Conservation (phyloP, 148 eudicot genomes). For the Diospyros kaki region DNA sequence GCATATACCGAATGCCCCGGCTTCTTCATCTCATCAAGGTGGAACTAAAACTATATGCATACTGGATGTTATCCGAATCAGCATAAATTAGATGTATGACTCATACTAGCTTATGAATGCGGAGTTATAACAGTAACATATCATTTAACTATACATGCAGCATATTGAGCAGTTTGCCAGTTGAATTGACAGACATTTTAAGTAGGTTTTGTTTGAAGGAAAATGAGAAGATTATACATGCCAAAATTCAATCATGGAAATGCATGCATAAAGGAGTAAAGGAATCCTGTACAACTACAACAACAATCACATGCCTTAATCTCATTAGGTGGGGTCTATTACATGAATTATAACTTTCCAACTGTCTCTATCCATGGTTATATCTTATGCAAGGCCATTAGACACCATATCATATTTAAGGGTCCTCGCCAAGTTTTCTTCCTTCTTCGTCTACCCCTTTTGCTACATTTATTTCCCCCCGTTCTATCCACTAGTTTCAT, state of each 20-base stretch:
- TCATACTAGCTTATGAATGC: not conserved
- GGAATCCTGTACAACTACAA: too few relatives aligned
- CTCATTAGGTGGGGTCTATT: too few relatives aligned
- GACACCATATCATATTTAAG: too few relatives aligned
- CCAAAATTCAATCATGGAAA: not conserved
- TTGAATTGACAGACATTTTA: not conserved
- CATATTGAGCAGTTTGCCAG: slow-evolving; percentile 4
- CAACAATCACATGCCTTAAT: too few relatives aligned
- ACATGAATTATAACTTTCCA: too few relatives aligned
- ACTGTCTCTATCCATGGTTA: too few relatives aligned
- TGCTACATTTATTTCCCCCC: too few relatives aligned
- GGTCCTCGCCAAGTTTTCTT: too few relatives aligned
- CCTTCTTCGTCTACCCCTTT: too few relatives aligned
- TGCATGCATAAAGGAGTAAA: too few relatives aligned
- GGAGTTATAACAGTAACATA: not conserved
- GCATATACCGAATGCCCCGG: slow-evolving; percentile 39
- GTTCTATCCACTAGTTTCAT: too few relatives aligned
- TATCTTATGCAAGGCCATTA: too few relatives aligned
- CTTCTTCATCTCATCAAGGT: slow-evolving; percentile 42
- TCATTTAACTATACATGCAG: not conserved
- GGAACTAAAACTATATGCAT: not conserved
- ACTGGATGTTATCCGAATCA: not conserved
- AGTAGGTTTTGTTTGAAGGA: not conserved
- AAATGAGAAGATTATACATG: not conserved
- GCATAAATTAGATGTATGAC: not conserved